phyloP scores from a whole-genome alignment of 805 yeast species.

The Nakazawaea ishiwadae region DNA sequence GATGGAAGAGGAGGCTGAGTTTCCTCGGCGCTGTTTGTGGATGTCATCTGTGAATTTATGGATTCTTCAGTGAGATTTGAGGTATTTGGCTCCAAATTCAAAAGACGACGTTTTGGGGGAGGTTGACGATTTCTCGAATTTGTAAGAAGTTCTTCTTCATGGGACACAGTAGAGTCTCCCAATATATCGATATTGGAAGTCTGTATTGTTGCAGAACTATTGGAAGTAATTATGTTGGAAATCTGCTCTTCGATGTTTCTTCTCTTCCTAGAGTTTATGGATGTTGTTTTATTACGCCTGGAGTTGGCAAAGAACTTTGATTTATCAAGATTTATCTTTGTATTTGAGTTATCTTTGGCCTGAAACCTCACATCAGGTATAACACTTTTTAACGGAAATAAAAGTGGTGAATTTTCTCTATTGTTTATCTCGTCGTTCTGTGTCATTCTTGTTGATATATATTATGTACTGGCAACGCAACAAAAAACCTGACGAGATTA shows the following conservation, averaged over 20 bases:
- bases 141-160: not conserved
- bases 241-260: slow-evolving; percentile 9
- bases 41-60: slow-evolving; percentile 3
- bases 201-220: too few species aligned
- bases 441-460: too few species aligned
- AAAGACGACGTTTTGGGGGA: slow-evolving; percentile 4
- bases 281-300: too few species aligned
- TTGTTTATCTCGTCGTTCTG: too few species aligned
- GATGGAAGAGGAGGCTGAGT: slow-evolving; percentile 60
- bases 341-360: not conserved
- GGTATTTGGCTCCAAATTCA: not conserved
- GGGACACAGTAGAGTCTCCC: not conserved
- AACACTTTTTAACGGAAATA: not conserved
- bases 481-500: too few species aligned
- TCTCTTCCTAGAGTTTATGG: slow-evolving; percentile 6
- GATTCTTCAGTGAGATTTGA: slow-evolving; percentile 6
- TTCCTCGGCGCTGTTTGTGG: slow-evolving; percentile 25
- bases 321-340: too few species aligned
- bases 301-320: too few species aligned
- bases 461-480: too few species aligned
- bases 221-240: too few species aligned
- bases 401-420: not conserved
- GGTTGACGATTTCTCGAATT: too few species aligned
- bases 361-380: slow-evolving; percentile 9
- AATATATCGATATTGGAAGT: too few species aligned